Evolutionary conservation across 176 grass and related monocot species (phyloP), one percentile per base, ranked within the genome.

Genomic region (Typha latifolia): DNA sequence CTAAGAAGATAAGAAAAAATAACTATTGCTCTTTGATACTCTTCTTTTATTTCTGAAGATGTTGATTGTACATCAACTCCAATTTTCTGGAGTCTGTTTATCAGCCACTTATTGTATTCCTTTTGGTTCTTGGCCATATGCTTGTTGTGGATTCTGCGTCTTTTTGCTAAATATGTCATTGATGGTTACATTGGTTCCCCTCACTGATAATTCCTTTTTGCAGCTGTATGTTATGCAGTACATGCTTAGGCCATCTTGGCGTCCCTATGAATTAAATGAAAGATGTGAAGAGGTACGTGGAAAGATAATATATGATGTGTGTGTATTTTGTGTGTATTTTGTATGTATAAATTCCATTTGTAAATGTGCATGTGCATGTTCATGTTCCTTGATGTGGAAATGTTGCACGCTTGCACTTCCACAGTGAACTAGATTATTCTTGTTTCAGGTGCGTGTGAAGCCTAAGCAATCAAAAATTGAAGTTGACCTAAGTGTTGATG

Each of bases 201-300:
- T 65, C 62, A 71, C 22, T 53, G 74, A 71, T 81, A 48, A 68
- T 77, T 67, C 68, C 43, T 26, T 73, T n/a, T 70, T 72, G 34
- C 87, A 97, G 93, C 78, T 97, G 34, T 97, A 84, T 56, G 13
- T 97, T 29, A 80, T 97, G 88, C 93, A 97, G 70, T 97, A 87
- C 69, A 85, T 85, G 12, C 83, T 91, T 62, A 89, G 88, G 72
- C 85, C 88, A 20, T 91, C 76, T 70, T 97, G 93, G 93, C 85
- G 88, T 48, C 80, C 85, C 49, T 97, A 92, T 59, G 85, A 89
- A 62, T 74, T 97, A 32, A 66, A 79, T 64, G 83, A 80, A 66
- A 82, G 87, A 65, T 97, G 93, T 63, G 75, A 78, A 67, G 85
- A 97, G 93, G 91, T 91, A 85, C 0, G 37, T 9, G 37, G 37